Base-by-base conservation (phyloP, 345 rosid species). In the Eucalyptus pumila region DNA sequence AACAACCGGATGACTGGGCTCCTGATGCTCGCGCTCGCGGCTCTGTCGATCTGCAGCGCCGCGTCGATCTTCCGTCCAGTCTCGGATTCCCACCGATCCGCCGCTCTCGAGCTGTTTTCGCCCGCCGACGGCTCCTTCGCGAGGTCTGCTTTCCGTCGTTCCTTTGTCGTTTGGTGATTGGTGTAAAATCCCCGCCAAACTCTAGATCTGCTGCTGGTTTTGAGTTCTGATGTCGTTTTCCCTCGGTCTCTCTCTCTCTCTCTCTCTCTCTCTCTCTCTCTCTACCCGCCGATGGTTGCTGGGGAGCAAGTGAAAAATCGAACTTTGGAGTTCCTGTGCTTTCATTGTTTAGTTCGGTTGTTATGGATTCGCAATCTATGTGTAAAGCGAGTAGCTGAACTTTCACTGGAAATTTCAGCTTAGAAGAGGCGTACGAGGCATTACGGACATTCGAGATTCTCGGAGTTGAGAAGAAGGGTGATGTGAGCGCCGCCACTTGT, bases 61-160 rank as follows among this genome's bases (percentile, higher is more conserved):
- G 94, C 96, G 85, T 90, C 96, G 48, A 91, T 94, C 88, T 89
- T 93, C 80, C 95, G 94, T n/a, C 99, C 99, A 85, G 94, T 98
- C 91, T 96, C 98, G 9, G 97, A 94, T 81, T 89, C 96, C 91
- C 99, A 98, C 92, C 96, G 99, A 93, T 97, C 99, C 47, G 97
- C 95, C n/a, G 99, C 99, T 90, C 45, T 92, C 13, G 98, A 96
- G 89, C 91, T 97, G 91, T 96, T 96, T 90, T 58, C 89, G 45
- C 93, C 94, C 14, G 90, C 65, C 34, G 95, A 94, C 91, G 97
- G 96, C 89, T 97, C 97, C 69, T 95, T 93, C 89, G 89, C 89
- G 58, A 98, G 99, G 99, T 98, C 49, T 83, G 47, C 85, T 37
- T 21, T 21, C 30, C 27, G 47, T 40, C 30, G 30, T 76, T 17